phyloP scores from a whole-genome alignment of 768 basidiomycete genomes.

The Wakefieldia striispora region DNA sequence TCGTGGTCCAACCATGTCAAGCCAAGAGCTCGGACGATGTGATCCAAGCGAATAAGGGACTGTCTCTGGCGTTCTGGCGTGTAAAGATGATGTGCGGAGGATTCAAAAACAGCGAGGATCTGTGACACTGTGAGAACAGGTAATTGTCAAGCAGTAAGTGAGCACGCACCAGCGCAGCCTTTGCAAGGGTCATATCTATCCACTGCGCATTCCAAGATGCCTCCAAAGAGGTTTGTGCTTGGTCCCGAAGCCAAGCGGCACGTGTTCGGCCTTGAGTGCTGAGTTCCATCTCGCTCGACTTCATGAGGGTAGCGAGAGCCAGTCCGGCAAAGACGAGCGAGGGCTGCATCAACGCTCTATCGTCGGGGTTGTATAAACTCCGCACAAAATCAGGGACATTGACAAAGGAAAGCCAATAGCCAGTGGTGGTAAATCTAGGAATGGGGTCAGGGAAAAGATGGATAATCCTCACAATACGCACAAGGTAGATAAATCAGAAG shows the following conservation, averaged over 20 bases:
- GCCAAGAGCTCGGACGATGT: constrained; percentile 53
- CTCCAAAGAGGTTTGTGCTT: constrained; percentile 55
- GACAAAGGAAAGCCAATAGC: constrained; percentile 69
- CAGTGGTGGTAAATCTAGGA: constrained; percentile 60
- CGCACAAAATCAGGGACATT: constrained; percentile 54
- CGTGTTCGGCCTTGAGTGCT: constrained; percentile 51
- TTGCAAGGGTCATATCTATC: constrained; percentile 64
- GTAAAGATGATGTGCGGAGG: constrained; percentile 68
- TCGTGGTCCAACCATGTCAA: constrained; percentile 56
- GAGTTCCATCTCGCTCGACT: constrained; percentile 64
- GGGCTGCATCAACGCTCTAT: constrained; percentile 61
- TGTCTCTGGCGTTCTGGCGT: constrained; percentile 50
- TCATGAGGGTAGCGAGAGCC: constrained; percentile 70
- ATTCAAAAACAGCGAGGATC: constrained; percentile 78
- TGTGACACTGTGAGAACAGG: constrained; percentile 28
- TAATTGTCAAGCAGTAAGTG: background rate
- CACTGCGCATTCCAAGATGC: constrained; percentile 48
- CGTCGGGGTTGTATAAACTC: constrained; percentile 49
- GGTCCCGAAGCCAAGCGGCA: constrained; percentile 56
- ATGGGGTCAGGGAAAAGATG: constrained; percentile 7
- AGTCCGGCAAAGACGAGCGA: constrained; percentile 66
- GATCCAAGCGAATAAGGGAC: constrained; percentile 60
- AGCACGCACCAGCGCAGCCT: constrained; percentile 63
- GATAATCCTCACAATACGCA: constrained; percentile 29
- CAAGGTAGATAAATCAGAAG: constrained; percentile 51